Base-by-base conservation (phyloP, 345 rosid genomes). In the Hevea brasiliensis region DNA sequence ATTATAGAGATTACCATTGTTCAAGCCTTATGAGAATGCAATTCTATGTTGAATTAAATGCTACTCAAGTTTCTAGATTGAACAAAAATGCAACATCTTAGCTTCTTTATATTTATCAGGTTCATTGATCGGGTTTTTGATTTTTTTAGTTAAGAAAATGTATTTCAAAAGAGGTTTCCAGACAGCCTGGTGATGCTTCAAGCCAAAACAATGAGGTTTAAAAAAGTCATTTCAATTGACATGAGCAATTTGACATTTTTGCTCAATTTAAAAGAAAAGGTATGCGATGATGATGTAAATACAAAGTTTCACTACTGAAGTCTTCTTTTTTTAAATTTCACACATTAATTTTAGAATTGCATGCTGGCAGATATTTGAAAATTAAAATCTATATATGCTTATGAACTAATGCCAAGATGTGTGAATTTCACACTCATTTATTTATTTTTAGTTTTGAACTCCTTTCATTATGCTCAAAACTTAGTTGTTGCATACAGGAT, bases 401-500 rank as follows among this genome's bases (percentile, higher is more conserved):
- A 4, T 50, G n/a, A 50, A 14, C 54, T 14, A 17, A 50, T 50
- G 13, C 64, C n/a, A 41, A 7, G 27, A 18, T 41, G n/a, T 62
- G 10, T 1, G 1, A 41, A n/a, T 29, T 21, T 20, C n/a, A n/a
- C n/a, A n/a, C n/a, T n/a, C n/a, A n/a, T 1, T 14, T 58, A 41
- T 58, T 71, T 17, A 50, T 9, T 48, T 27, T 32, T 23, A 17
- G 23, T 20, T 20, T n/a, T 44, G 14, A 15, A 24, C 13, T 23
- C 23, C 9, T 41, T 26, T 35, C 27, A 3, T 21, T 50, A 24
- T 62, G 9, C 42, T 40, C 40, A 56, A 48, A 40, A 23, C 45
- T 14, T 24, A 24, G 13, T 37, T 1, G 14, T 15, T 48, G 37
- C 7, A 7, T 56, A 40, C 85, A 90, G 97, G 85, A 93, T 91